Conservation (phyloP, 179 eudicot genomes). For the Patellifolia procumbens region DNA sequence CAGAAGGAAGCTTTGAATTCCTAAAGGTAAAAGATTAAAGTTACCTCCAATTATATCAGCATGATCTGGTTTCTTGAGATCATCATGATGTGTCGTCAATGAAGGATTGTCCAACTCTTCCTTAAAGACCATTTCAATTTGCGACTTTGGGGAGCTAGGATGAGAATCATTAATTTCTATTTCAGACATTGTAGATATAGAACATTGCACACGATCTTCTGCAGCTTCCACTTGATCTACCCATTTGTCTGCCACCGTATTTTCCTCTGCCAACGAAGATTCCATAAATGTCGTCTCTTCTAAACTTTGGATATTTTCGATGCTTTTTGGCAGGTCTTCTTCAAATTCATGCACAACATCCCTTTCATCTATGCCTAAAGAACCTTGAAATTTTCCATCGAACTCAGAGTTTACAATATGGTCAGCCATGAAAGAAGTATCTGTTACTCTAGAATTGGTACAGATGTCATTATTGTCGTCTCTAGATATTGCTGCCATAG, state of each 20-base stretch:
- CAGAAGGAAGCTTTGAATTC: neutral
- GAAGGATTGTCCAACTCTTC: constrained; percentile 53
- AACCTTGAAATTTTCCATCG: constrained; percentile 32
- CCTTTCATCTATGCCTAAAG: constrained; percentile 34
- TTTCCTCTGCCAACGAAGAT: constrained; percentile 37
- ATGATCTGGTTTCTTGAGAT: constrained; percentile 37
- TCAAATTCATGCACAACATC: constrained; percentile 30
- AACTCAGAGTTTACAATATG: constrained; percentile 23
- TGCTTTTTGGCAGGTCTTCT: constrained; percentile 30
- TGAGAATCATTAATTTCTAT: constrained; percentile 54
- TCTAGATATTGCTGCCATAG: constrained; percentile 15
- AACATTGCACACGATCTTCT: constrained; percentile 42
- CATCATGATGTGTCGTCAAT: constrained; percentile 27
- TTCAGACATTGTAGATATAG: constrained; percentile 55
- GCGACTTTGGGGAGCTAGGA: constrained; percentile 55
- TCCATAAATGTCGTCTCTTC: constrained; percentile 32
- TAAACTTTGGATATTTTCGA: constrained; percentile 16
- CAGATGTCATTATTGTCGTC: constrained; percentile 27
- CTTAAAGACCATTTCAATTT: constrained; percentile 42
- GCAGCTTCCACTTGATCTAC: constrained; percentile 39
- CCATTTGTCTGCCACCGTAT: constrained; percentile 26
- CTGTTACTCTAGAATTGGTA: constrained; percentile 23
- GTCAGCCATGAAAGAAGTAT: constrained; percentile 33
- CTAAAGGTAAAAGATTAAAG: constrained; percentile 27
- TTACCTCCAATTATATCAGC: constrained; percentile 54